phyloP scores from a whole-genome alignment of 805 yeast species.

The Tanozyma kutaoensis region DNA sequence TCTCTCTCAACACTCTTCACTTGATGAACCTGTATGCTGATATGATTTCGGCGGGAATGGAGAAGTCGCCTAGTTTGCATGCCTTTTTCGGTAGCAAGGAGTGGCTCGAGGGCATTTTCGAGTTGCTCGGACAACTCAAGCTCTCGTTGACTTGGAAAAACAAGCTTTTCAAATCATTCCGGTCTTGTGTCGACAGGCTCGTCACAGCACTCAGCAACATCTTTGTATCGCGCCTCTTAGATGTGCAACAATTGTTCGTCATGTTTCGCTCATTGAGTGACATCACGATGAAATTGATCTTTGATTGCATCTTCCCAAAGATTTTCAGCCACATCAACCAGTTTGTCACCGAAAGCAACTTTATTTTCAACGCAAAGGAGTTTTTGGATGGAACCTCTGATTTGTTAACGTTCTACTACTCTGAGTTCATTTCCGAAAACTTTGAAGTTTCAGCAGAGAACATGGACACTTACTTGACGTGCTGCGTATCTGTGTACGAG shows the following conservation, averaged over 20 bases:
- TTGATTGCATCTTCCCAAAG: constrained; percentile 21
- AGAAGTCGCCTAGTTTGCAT: constrained; percentile 9
- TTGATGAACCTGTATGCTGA: constrained; percentile 20
- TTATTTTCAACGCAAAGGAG: constrained; percentile 20
- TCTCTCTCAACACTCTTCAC: constrained; percentile 20
- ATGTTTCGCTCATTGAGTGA: constrained; percentile 16
- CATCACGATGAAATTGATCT: constrained; percentile 18
- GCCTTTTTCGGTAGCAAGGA: constrained; percentile 13
- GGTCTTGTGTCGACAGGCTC: constrained; percentile 10
- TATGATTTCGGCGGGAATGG: constrained; percentile 15
- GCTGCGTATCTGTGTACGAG: constrained; percentile 21
- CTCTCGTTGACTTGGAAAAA: constrained; percentile 2
- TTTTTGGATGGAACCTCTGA: constrained; percentile 13
- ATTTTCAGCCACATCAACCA: constrained; percentile 21
- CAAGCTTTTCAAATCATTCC: constrained; percentile 6
- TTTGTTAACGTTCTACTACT: constrained; percentile 13
- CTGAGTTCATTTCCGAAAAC: constrained; percentile 16
- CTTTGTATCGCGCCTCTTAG: constrained; percentile 17
- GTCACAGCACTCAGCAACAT: constrained; percentile 19
- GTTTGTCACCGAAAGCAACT: constrained; percentile 17
- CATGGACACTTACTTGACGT: constrained; percentile 12
- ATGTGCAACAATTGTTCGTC: constrained; percentile 9
- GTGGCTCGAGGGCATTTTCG: constrained; percentile 27
- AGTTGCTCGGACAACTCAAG: constrained; percentile 20
- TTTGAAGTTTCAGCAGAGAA: constrained; percentile 10